Evolutionary conservation across 2,329 filamentous ascomycete species (phyloP).

Genomic region (Trichophyton rubrum): DNA sequence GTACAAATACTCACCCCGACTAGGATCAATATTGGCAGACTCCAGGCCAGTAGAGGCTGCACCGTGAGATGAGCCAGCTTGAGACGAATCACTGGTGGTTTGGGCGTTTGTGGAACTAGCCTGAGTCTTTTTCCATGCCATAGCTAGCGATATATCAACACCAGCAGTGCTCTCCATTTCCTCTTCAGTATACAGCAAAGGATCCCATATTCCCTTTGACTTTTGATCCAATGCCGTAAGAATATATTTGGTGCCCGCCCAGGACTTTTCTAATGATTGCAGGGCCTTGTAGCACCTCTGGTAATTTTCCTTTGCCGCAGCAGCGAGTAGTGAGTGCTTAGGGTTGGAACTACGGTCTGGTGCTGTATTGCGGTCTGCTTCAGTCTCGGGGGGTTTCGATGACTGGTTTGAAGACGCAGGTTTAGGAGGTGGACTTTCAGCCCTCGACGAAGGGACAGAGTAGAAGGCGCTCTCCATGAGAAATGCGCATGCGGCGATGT

Average conservation of each 20-base stretch:
- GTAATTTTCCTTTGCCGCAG: constrained; percentile 75
- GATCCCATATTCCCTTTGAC: constrained; percentile 74
- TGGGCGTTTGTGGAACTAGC: background rate
- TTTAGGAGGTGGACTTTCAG: constrained; percentile 39
- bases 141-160: constrained; percentile 40
- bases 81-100: background rate
- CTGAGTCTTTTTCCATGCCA: constrained; percentile 31
- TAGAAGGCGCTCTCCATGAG: constrained; percentile 67
- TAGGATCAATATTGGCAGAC: background rate
- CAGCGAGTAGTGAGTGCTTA: constrained; percentile 65
- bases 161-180: constrained; percentile 63
- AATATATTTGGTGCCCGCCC: constrained; percentile 79
- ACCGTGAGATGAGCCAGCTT: background rate
- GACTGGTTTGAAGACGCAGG: constrained; percentile 22
- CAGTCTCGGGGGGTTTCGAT: constrained; percentile 23
- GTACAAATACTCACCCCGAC: constrained; percentile 21
- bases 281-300: constrained; percentile 75
- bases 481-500: constrained; percentile 81
- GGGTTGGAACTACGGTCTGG: constrained; percentile 26
- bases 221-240: constrained; percentile 77
- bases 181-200: constrained; percentile 51
- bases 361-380: constrained; percentile 19
- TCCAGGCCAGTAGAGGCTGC: constrained; percentile 16
- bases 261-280: constrained; percentile 68
- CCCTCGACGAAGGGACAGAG: constrained; percentile 52